Evolutionary conservation across 225 moss, liverwort and hornwort genomes (phyloP).

Genomic region (Bryoerythrophyllum caledonicum): DNA sequence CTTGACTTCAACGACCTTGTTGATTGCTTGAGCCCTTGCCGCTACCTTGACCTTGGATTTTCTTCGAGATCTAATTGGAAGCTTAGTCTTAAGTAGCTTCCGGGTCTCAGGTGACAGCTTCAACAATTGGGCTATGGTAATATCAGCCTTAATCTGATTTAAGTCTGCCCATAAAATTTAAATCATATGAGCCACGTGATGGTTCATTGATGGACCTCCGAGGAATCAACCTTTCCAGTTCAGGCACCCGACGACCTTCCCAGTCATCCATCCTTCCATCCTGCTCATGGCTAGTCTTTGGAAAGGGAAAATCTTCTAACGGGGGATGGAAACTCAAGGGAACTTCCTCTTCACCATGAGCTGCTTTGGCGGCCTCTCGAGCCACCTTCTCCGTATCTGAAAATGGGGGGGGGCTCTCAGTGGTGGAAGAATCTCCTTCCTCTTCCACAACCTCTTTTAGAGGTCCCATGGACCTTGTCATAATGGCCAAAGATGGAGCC

Average conservation of each 20-base stretch:
- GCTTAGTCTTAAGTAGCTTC: not conserved
- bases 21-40: not conserved
- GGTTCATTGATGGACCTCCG: not conserved
- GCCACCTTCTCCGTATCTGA: not conserved
- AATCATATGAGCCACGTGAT: not conserved
- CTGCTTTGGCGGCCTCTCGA: not conserved
- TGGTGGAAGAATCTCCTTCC: not conserved
- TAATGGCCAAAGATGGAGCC: not conserved
- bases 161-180: not conserved
- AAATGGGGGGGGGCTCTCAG: not conserved
- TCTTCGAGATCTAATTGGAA: not conserved
- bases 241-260: not conserved
- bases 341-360: no score
- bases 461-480: not conserved
- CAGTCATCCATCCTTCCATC: not conserved
- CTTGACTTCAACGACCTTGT: not conserved
- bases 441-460: not conserved
- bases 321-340: not conserved
- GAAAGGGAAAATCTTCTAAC: not conserved
- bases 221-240: not conserved
- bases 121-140: not conserved
- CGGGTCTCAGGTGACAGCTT: not conserved
- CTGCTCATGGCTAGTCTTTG: not conserved
- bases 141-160: not conserved
- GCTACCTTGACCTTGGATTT: not conserved